Conservation (phyloP, 2,329 filamentous ascomycete genomes). For the Penicillium nordicum region DNA sequence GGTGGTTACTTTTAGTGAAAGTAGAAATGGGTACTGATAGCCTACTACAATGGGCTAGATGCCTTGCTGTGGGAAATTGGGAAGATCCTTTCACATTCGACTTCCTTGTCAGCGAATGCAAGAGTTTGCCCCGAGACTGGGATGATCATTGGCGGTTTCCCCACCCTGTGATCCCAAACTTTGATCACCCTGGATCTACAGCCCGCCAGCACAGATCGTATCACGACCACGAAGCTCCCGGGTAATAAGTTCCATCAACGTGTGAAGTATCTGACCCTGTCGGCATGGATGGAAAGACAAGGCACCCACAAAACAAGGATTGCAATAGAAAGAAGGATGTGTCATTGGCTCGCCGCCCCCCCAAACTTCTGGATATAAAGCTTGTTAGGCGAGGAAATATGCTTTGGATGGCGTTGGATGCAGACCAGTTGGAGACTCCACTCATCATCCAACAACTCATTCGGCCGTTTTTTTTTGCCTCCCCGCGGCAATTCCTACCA, state of each 20-base stretch:
- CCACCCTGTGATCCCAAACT: conserved; percentile 10
- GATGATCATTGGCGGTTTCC: conserved; percentile 8
- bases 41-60: conserved; percentile 5
- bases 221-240: conserved; percentile 8
- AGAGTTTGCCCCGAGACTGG: neutral
- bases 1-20: conserved; percentile 13
- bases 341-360: conserved; percentile 5
- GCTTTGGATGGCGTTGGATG: conserved; percentile 13
- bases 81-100: neutral
- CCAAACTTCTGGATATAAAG: neutral
- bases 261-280: conserved; percentile 1
- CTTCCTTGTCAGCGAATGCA: neutral
- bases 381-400: conserved; percentile 10
- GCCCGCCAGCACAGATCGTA: conserved; percentile 9
- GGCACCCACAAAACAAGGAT: conserved; percentile 7
- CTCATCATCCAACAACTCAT: neutral
- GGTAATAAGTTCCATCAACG: neutral
- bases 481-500: conserved; percentile 4
- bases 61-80: neutral
- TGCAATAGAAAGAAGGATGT: neutral
- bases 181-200: conserved; percentile 14
- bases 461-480: neutral
- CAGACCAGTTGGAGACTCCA: conserved; percentile 8
- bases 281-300: conserved; percentile 6
- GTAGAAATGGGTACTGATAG: conserved; percentile 11